Conservation (phyloP, 108 stramenopile species). For the Bacterosira constricta region DNA sequence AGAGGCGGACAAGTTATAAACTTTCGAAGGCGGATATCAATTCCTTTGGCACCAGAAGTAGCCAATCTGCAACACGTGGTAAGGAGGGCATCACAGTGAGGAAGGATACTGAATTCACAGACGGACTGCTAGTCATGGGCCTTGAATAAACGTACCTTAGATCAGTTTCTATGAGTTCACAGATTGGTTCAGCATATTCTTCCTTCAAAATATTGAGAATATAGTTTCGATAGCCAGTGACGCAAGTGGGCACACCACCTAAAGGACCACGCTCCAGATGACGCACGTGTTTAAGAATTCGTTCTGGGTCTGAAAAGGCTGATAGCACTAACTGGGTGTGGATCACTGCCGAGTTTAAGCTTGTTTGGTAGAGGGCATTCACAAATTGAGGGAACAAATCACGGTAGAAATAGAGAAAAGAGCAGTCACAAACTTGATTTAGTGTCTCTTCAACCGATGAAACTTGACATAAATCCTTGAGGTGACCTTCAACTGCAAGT, state of each 20-base stretch:
- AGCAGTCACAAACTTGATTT: constrained; percentile 36
- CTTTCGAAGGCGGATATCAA: constrained; percentile 17
- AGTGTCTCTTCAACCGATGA: constrained; percentile 36
- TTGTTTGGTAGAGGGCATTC: constrained; percentile 23
- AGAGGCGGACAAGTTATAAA: constrained; percentile 20
- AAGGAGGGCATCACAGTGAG: neutral
- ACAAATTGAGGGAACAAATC: constrained; percentile 42
- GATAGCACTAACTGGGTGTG: constrained; percentile 33
- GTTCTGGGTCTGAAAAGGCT: constrained; percentile 46
- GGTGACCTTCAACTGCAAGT: constrained; percentile 22
- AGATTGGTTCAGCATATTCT: constrained; percentile 34
- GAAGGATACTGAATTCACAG: neutral
- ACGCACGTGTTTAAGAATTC: constrained; percentile 20
- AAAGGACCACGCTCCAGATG: constrained; percentile 10
- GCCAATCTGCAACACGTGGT: constrained; percentile 12
- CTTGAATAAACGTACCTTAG: constrained; percentile 22
- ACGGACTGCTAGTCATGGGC: neutral
- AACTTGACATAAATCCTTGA: constrained; percentile 33
- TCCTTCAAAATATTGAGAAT: constrained; percentile 22
- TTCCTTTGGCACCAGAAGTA: neutral
- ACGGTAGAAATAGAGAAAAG: constrained; percentile 53
- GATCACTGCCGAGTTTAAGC: constrained; percentile 11
- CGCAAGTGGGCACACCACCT: constrained; percentile 1
- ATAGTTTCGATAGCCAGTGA: constrained; percentile 23
- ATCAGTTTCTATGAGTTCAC: constrained; percentile 39